Base-by-base conservation (phyloP, 331 rosid genomes). In the Arachis monticola region DNA sequence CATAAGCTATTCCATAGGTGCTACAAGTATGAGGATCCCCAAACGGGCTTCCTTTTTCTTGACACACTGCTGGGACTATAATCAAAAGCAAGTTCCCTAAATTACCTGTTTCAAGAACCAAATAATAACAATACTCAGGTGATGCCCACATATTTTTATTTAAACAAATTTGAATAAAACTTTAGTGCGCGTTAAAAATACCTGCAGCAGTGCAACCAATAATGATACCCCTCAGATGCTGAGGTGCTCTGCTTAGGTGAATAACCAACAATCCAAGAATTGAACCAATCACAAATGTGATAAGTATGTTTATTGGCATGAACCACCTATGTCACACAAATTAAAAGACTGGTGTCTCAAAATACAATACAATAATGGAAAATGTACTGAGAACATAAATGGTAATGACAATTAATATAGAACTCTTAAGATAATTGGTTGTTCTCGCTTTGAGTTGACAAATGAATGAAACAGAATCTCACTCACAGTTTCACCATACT, bases 1-100 rank as follows among this genome's bases (percentile, higher is more conserved):
- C 91, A 81, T 93, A 93, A 67, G 92, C 92, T 89, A 89, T 74
- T 32, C 96, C 98, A 63, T 82, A 77, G 27, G 86, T 79, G 74
- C 84, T 47, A 79, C 97, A 93, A 6, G 75, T 74, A 45, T 79
- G 87, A 48, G 97, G 69, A 11, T 57, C 93, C 64, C 97, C 98
- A 79, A 93, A 91, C 6, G 98, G 98, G 73, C 90, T 89, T 50
- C 88, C 96, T 82, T 86, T 89, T 75, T 93, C 96, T 85, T 83
- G 82, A 67, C 98, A 93, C 7, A 93, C 78, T 0, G 97, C 88
- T 9, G 97, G 98, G 58, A 93, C 62, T 51, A 91, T 87, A 77
- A 93, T 85, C 47, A 93, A 83, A 1, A 73, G 93, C 84, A 93
- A 60, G 87, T 89, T 91, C 67, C 98, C 98, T 81, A 93, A 72